Evolutionary conservation across 2,329 filamentous ascomycete genomes (phyloP).

Genomic region (Pseudogymnoascus sp.): DNA sequence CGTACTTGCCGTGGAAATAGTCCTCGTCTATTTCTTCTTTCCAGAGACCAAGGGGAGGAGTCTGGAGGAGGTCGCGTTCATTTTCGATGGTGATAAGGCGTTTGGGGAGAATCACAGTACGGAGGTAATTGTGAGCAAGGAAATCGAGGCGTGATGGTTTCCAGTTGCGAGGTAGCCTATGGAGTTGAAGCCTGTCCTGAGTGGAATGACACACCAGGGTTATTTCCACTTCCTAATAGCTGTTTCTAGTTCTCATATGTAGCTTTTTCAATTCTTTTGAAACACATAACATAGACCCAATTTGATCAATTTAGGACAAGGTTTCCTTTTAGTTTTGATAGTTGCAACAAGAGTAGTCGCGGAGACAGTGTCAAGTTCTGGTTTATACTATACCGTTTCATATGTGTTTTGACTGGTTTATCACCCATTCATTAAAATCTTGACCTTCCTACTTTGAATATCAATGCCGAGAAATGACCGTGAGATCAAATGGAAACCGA

Average conservation of each 20-base stretch:
- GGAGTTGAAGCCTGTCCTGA: background rate
- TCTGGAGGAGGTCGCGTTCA: conserved; percentile 16
- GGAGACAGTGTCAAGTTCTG: too few relatives aligned
- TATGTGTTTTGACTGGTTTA: too few relatives aligned
- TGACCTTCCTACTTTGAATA: too few relatives aligned
- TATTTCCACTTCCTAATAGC: background rate
- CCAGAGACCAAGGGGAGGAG: conserved; percentile 16
- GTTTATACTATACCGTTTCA: too few relatives aligned
- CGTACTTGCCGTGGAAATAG: conserved; percentile 11
- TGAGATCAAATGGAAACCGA: too few relatives aligned
- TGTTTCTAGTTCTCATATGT: background rate
- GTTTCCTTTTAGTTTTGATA: too few relatives aligned
- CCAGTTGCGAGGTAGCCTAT: too few relatives aligned
- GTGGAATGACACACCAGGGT: background rate
- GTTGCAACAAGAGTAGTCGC: too few relatives aligned
- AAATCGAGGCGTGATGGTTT: background rate
- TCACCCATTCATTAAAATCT: too few relatives aligned
- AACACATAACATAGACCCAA: background rate
- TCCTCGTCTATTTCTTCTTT: conserved; percentile 15
- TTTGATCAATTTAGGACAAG: too few relatives aligned
- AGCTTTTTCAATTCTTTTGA: background rate
- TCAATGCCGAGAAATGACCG: too few relatives aligned
- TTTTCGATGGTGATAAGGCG: conserved; percentile 20
- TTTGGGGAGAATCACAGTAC: background rate
- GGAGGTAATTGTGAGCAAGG: background rate